Percentiles rank a stretch among this genome's conserved stretches.
Evolutionary conservation across 371 early-diverging fungal genomes (phyloP).

Genomic region (Ecytonucleospora hepatopenaei): DNA sequence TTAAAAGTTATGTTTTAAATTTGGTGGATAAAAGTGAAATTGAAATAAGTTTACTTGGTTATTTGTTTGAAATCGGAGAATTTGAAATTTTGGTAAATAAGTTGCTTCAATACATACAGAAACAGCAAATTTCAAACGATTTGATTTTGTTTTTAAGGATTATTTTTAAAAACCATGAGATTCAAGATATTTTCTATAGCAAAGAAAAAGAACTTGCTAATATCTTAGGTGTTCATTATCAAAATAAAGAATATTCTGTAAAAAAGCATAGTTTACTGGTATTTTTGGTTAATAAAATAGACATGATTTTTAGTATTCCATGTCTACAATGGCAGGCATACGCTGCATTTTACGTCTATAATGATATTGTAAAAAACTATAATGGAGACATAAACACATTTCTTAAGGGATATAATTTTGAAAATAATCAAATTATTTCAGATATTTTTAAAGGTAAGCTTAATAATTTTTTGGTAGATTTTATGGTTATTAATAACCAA

Average conservation of each 20-base stretch:
- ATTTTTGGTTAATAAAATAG: background rate
- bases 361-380: background rate
- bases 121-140: background rate
- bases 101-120: background rate
- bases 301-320: background rate
- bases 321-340: background rate
- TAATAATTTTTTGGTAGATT: background rate
- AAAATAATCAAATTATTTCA: too few species aligned
- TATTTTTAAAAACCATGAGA: too few species aligned
- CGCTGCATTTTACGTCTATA: background rate
- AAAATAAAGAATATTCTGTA: too few species aligned
- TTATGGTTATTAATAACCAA: constrained; percentile 27
- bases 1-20: too few species aligned
- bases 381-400: background rate
- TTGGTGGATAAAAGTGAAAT: background rate
- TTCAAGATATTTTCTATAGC: background rate
- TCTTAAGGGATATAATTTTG: too few species aligned
- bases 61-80: background rate
- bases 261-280: too few species aligned
- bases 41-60: background rate
- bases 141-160: background rate
- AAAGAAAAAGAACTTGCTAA: background rate
- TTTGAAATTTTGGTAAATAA: background rate
- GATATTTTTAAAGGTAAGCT: too few species aligned
- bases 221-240: background rate